A percentile compares a stretch with the other conserved stretches of the same genome.
These are phyloP conservation scores for Lentinula guzmanii DNA, from an alignment of 768 basidiomycete species.

Conservation along the genomic window DNA sequence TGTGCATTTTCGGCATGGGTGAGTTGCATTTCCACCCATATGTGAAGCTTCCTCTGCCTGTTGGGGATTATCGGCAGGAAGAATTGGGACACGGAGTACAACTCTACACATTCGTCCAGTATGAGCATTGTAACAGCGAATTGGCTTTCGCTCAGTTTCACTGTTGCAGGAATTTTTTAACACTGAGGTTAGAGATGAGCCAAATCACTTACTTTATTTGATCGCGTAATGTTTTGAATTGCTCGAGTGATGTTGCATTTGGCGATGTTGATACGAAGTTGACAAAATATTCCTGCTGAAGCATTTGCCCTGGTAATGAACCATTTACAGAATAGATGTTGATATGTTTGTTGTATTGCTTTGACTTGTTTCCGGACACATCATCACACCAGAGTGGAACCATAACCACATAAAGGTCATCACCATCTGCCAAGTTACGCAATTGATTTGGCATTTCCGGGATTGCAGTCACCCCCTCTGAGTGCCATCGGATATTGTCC, in stretches of 20 bases:
- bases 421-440: constrained; percentile 20
- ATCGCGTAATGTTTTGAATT: constrained; percentile 23
- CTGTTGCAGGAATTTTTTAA: too few relatives aligned
- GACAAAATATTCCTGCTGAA: constrained; percentile 30
- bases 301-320: constrained; percentile 26
- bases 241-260: constrained; percentile 29
- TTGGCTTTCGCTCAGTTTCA: too few relatives aligned
- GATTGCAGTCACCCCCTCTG: too few relatives aligned
- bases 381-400: constrained; percentile 33
- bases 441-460: constrained; percentile 27
- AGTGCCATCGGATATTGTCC: too few relatives aligned
- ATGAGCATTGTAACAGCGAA: too few relatives aligned
- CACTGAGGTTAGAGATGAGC: too few relatives aligned
- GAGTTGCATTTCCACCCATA: too few relatives aligned
- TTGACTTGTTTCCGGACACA: constrained; percentile 36
- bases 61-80: too few relatives aligned
- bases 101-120: too few relatives aligned
- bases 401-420: constrained; percentile 24
- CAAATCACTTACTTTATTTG: constrained; percentile 27
- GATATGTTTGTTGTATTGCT: constrained; percentile 40
- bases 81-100: too few relatives aligned
- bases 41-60: too few relatives aligned
- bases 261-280: constrained; percentile 35
- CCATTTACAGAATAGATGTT: constrained; percentile 33
- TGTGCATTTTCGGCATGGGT: too few relatives aligned